Conservation (phyloP, 1,139 yeast genomes). For the Pichia inconspicua region DNA sequence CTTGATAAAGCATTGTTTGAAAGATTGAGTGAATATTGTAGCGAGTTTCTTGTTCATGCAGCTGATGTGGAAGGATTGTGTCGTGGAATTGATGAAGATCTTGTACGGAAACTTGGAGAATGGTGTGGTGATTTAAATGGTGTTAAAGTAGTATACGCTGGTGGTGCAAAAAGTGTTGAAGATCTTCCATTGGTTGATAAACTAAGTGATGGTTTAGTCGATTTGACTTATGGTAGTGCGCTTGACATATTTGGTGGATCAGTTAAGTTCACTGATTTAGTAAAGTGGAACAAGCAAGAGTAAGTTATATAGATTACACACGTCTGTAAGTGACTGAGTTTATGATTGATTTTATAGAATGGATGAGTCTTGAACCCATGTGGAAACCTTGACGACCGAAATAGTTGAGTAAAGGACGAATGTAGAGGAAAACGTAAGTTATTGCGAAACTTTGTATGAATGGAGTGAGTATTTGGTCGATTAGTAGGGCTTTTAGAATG, state of each 20-base stretch:
- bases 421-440: constrained; percentile 34
- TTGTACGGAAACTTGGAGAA: constrained; percentile 63
- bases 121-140: constrained; percentile 79
- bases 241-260: constrained; percentile 92
- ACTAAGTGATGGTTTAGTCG: constrained; percentile 76
- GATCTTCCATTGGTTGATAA: constrained; percentile 61
- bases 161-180: constrained; percentile 74
- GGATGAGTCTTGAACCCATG: constrained; percentile 1
- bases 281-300: constrained; percentile 51
- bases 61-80: constrained; percentile 98
- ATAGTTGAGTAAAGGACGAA: constrained; percentile 34
- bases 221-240: constrained; percentile 87
- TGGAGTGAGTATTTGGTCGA: constrained; percentile 66
- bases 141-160: constrained; percentile 85
- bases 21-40: constrained; percentile 55
- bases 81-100: constrained; percentile 75
- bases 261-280: constrained; percentile 68
- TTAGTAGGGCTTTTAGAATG: constrained; percentile 47
- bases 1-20: constrained; percentile 48
- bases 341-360: not conserved
- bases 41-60: constrained; percentile 88
- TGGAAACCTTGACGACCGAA: constrained; percentile 1
- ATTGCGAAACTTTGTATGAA: constrained; percentile 49
- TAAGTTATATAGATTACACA: not conserved
- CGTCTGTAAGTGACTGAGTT: constrained; percentile 2